Evolutionary conservation across 2,329 filamentous ascomycete species (phyloP).

Genomic region (Curvularia sp.): DNA sequence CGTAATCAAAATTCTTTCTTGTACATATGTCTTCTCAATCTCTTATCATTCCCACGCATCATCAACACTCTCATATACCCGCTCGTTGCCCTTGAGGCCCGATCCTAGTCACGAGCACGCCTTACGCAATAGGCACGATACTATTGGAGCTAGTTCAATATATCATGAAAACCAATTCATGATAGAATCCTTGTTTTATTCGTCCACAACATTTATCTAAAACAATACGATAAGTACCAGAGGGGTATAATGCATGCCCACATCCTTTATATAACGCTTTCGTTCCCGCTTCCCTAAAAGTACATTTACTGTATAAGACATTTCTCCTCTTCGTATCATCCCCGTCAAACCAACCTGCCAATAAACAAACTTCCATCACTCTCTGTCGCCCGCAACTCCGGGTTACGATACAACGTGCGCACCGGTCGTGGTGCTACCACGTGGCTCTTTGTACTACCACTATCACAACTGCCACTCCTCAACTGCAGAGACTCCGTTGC

Average conservation of each 20-base stretch:
- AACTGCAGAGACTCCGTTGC: conserved; percentile 26
- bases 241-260: neutral
- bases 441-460: conserved; percentile 26
- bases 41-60: no score
- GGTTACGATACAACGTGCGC: conserved; percentile 24
- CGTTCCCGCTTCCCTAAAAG: neutral
- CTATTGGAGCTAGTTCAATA: no score
- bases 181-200: no score
- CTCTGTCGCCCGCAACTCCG: conserved; percentile 14
- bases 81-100: no score
- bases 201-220: neutral
- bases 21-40: no score
- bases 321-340: neutral
- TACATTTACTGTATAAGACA: neutral
- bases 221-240: neutral
- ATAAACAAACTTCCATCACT: conserved; percentile 29
- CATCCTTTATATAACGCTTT: neutral
- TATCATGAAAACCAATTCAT: no score
- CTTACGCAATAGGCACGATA: no score
- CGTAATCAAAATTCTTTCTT: no score
- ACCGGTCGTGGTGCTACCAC: conserved; percentile 30
- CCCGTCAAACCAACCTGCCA: conserved; percentile 26
- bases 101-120: no score
- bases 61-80: no score
- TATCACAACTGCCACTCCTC: conserved; percentile 31